Evolutionary conservation across 2,329 filamentous ascomycete genomes (phyloP).

Genomic region (Diplodia scrobiculata): DNA sequence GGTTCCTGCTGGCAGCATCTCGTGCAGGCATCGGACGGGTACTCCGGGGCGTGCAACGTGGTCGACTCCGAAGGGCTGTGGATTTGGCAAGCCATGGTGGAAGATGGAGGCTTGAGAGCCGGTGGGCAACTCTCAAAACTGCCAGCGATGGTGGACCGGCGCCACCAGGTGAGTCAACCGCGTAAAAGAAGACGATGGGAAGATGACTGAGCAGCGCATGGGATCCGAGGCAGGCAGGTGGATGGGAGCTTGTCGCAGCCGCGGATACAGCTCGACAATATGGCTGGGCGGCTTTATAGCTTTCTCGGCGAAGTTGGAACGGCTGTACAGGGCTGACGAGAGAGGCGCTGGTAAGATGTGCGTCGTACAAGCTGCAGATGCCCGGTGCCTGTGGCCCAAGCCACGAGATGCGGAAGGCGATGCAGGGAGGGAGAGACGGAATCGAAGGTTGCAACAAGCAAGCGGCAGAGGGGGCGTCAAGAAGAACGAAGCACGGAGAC

Average conservation of each 20-base stretch:
- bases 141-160: slow-evolving; percentile 28
- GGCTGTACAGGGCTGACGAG: slow-evolving; percentile 17
- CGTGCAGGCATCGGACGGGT: not conserved
- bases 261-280: slow-evolving; percentile 1
- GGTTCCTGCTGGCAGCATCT: not conserved
- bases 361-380: slow-evolving; percentile 15
- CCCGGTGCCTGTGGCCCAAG: not conserved
- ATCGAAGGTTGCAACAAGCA: not conserved
- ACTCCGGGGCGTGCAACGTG: not conserved
- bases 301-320: not conserved
- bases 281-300: not conserved
- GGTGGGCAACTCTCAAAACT: slow-evolving; percentile 11
- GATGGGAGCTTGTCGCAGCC: not conserved
- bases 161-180: slow-evolving; percentile 26
- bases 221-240: not conserved
- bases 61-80: not conserved
- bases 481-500: not conserved
- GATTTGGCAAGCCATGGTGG: slow-evolving; percentile 16
- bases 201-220: slow-evolving; percentile 23
- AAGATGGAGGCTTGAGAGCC: not conserved
- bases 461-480: slow-evolving; percentile 4
- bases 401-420: not conserved
- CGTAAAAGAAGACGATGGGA: slow-evolving; percentile 10
- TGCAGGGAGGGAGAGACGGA: slow-evolving; percentile 9
- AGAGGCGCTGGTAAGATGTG: slow-evolving; percentile 6